Base-by-base conservation (phyloP, 1,139 yeast genomes). In the Meyerozyma athensensis region DNA sequence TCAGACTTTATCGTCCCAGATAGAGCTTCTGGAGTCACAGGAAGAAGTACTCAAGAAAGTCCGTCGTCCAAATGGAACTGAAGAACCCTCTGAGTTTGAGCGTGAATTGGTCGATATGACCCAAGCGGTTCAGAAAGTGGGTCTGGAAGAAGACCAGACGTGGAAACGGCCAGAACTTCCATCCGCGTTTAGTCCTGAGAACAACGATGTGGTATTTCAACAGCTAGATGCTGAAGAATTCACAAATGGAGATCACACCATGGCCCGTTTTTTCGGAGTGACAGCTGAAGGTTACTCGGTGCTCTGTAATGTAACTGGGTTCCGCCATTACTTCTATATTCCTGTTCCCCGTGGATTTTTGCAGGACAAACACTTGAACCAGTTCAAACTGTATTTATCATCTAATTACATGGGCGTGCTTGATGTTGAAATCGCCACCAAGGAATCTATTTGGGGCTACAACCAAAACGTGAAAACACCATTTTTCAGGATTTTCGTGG, bases 141-240 rank as follows among this genome's bases (percentile, higher is more conserved):
- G 54, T 10, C 49, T 46, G 17, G 67, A 62, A 37, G 73, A 64
- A 37, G 77, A 69, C 39, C 87, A 81, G 52, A 52, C 52, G 23
- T 82, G 90, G 89, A 61, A 75, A 13, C 73, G 92, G 33, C 86
- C 77, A 1, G 44, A 79, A 0, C 54, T 76, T 13, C 71, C 86
- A 2, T 46, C 50, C 0, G 66, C 65, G 24, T 78, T 80, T 46
- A 65, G 74, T 43, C 72, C 83, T 0, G 44, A 53, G 0, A 55
- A 59, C 1, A 52, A 60, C 18, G 87, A 84, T 47, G 71, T 89
- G 14, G 67, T 74, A 1, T 92, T 94, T 58, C 98, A 92, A 59
- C 98, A 92, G 54, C 69, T 94, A 49, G 98, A 94, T 59, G 96
- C 95, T 1, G 98, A 92, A 54, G 98, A 92, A 52, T 76, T 84